Evolutionary conservation across 306 rosid species (phyloP).

Genomic region (Malus asiatica): DNA sequence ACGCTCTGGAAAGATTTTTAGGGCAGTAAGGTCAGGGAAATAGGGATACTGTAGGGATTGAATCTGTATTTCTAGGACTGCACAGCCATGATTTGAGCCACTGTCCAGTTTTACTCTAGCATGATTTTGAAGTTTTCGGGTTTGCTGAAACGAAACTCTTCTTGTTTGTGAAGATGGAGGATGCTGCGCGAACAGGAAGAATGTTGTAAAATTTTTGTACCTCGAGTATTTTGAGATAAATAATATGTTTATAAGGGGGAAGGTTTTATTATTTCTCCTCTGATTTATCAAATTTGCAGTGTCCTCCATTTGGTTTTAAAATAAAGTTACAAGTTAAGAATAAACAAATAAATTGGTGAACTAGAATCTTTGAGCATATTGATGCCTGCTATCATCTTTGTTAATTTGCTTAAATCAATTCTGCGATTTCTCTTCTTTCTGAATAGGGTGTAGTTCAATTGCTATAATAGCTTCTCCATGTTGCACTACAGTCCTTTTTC

Average conservation of each 20-base stretch:
- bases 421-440: neutral
- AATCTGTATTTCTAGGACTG: conserved; percentile 26
- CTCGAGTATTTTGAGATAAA: conserved; percentile 29
- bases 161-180: conserved; percentile 33
- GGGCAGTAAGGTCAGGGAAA: conserved; percentile 28
- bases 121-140: conserved; percentile 33
- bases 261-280: conserved; percentile 47
- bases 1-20: conserved; percentile 32
- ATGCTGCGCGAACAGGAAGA: conserved; percentile 23
- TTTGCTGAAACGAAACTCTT: conserved; percentile 33
- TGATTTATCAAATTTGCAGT: conserved; percentile 1
- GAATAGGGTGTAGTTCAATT: neutral
- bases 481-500: neutral
- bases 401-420: neutral
- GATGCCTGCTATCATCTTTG: too few species aligned
- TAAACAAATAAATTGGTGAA: neutral
- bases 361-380: too few species aligned
- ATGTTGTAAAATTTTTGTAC: conserved; percentile 45
- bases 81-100: conserved; percentile 29
- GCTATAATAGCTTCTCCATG: neutral
- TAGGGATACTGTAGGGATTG: conserved; percentile 30
- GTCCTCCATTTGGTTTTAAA: too few species aligned
- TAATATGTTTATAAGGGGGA: conserved; percentile 53
- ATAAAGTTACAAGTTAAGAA: too few species aligned
- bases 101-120: conserved; percentile 26